Evolutionary conservation across 352 stramenopile species (phyloP).

Genomic region (Phytophthora megakarya): DNA sequence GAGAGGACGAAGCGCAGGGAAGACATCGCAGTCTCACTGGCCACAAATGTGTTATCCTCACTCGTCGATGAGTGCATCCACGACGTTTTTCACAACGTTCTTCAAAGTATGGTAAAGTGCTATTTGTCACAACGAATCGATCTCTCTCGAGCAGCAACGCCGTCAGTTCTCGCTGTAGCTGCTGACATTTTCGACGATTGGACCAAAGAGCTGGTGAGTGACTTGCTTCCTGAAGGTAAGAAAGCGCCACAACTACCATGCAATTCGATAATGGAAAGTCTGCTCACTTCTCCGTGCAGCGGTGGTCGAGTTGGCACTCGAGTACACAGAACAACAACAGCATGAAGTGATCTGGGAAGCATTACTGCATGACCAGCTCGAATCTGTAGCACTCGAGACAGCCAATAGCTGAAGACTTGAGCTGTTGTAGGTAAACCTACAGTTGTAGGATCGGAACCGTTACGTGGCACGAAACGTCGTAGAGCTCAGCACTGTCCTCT

Average conservation of each 20-base stretch:
- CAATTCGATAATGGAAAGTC: background rate
- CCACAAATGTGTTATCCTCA: constrained; percentile 8
- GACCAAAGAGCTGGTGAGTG: constrained; percentile 35
- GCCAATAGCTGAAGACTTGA: no score
- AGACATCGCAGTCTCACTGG: constrained; percentile 25
- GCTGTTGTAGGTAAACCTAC: background rate
- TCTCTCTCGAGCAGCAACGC: constrained; percentile 37
- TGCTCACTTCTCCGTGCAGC: constrained; percentile 22
- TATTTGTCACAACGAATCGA: constrained; percentile 41
- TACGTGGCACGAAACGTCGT: constrained; percentile 26
- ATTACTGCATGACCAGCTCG: constrained; percentile 16
- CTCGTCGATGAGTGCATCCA: constrained; percentile 34
- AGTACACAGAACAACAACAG: constrained; percentile 18
- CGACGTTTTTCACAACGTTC: constrained; percentile 39
- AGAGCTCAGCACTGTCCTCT: constrained; percentile 15
- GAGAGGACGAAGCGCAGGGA: constrained; percentile 22
- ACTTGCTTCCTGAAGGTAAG: constrained; percentile 48
- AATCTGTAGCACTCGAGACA: constrained; percentile 12
- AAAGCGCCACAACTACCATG: background rate
- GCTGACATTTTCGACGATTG: constrained; percentile 44
- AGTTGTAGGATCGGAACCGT: constrained; percentile 10
- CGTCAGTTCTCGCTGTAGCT: constrained; percentile 24
- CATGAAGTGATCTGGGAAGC: constrained; percentile 10
- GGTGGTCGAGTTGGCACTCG: constrained; percentile 34
- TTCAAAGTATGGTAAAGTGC: constrained; percentile 45